These are phyloP conservation scores for Sporothrix humicola DNA, from an alignment of 2,329 filamentous ascomycete genomes.

Conservation along the genomic window DNA sequence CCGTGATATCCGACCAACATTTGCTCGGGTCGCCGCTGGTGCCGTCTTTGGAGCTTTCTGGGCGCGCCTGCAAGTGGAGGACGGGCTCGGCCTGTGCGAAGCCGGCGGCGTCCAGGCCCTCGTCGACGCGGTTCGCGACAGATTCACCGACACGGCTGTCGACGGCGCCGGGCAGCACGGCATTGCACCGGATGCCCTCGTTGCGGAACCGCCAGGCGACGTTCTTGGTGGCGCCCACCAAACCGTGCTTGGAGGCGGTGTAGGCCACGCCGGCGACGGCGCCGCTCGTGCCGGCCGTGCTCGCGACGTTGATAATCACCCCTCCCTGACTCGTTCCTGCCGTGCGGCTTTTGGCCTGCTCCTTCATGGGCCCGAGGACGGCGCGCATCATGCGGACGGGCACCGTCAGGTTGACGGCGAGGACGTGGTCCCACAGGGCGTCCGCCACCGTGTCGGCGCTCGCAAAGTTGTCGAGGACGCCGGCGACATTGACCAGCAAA, in stretches of 20 bases:
- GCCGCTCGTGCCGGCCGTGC: conserved; percentile 52
- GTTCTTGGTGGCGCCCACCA: conserved; percentile 55
- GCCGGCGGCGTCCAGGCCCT: conserved; percentile 41
- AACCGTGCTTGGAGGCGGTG: conserved; percentile 46
- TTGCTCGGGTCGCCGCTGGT: conserved; percentile 26
- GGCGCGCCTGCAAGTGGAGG: conserved; percentile 42
- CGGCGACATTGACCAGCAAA: conserved; percentile 62
- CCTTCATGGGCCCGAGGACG: conserved; percentile 51
- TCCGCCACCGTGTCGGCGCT: conserved; percentile 50
- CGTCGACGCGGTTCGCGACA: conserved; percentile 36
- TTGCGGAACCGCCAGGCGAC: conserved; percentile 54
- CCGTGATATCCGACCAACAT: conserved; percentile 38
- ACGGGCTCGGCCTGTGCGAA: conserved; percentile 42
- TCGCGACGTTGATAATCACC: conserved; percentile 56
- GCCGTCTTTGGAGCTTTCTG: conserved; percentile 30
- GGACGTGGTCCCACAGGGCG: conserved; percentile 37
- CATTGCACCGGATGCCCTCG: conserved; percentile 54
- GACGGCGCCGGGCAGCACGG: conserved; percentile 48
- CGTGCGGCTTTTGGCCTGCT: conserved; percentile 43
- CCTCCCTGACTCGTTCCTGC: conserved; percentile 41
- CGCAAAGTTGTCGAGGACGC: conserved; percentile 55
- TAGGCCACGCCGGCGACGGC: conserved; percentile 47
- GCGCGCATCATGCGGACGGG: conserved; percentile 58
- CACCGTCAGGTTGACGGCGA: conserved; percentile 57
- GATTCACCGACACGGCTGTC: conserved; percentile 43